Percentiles rank a stretch among this genome's conserved stretches.
These are phyloP conservation scores for Strigomonas culicis DNA, from an alignment of 208 protist genomes.

Conservation along the genomic window DNA sequence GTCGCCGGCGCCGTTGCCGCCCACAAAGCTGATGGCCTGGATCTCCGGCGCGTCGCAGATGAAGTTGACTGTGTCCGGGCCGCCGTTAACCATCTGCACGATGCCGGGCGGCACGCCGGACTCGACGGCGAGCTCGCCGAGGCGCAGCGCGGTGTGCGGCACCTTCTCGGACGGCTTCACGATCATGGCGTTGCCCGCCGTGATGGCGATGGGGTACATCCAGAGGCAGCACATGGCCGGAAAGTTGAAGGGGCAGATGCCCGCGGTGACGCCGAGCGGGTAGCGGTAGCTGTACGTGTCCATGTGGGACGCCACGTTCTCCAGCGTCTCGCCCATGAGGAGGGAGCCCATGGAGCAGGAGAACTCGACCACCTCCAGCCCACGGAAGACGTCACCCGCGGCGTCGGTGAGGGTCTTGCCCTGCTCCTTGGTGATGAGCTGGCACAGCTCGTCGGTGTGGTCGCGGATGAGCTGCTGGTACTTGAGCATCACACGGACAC, in stretches of 20 bases:
- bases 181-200: conserved; percentile 8
- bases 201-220: conserved; percentile 6
- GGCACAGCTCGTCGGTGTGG: conserved; percentile 7
- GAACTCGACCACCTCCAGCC: conserved; percentile 6
- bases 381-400: conserved; percentile 8
- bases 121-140: conserved; percentile 10
- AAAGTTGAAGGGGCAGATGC: conserved; percentile 12
- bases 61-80: conserved; percentile 10
- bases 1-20: conserved; percentile 8
- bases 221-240: conserved; percentile 12
- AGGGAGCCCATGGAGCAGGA: conserved; percentile 4
- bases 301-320: conserved; percentile 9
- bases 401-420: conserved; percentile 10
- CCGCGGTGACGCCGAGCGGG: conserved; percentile 6
- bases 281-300: conserved; percentile 13
- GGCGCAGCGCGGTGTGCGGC: conserved; percentile 8
- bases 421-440: conserved; percentile 9
- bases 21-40: conserved; percentile 9
- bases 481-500: conserved; percentile 10
- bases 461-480: conserved; percentile 11
- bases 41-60: conserved; percentile 4
- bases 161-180: conserved; percentile 14
- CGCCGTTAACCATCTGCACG: conserved; percentile 7
- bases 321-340: conserved; percentile 8
- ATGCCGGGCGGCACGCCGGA: conserved; percentile 1